Percentiles rank a stretch among this genome's conserved stretches.
phyloP scores from a whole-genome alignment of 78 protist species.

The Dictyostelium brefeldianum region DNA sequence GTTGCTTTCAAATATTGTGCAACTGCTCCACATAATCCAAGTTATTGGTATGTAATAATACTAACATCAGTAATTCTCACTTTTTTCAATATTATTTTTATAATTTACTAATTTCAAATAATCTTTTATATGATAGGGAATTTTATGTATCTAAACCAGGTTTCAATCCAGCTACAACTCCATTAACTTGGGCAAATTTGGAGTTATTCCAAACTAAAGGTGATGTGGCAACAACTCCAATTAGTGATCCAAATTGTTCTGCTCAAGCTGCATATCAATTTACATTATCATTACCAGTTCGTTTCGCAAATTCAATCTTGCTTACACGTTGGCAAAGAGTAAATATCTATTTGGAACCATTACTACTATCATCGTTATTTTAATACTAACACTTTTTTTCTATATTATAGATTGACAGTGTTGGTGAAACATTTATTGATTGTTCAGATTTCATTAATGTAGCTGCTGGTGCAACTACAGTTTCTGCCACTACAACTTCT shows the following conservation, averaged over 20 bases:
- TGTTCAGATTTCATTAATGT: too few relatives aligned
- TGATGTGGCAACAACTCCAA: not conserved
- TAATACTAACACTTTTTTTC: too few relatives aligned
- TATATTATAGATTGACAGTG: too few relatives aligned
- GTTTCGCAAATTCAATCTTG: not conserved
- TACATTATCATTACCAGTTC: not conserved
- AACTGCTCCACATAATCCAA: slow-evolving; percentile 51
- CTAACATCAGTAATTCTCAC: too few relatives aligned
- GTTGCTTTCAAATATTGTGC: slow-evolving; percentile 22
- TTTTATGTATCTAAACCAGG: slow-evolving; percentile 37
- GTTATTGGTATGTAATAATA: slow-evolving; percentile 29
- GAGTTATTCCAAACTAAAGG: not conserved
- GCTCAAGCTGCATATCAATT: not conserved
- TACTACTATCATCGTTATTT: too few relatives aligned
- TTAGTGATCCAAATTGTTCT: not conserved
- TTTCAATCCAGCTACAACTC: not conserved
- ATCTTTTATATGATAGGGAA: too few relatives aligned
- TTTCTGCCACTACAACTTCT: too few relatives aligned
- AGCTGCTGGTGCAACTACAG: too few relatives aligned
- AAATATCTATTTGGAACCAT: too few relatives aligned
- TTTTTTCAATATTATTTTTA: too few relatives aligned
- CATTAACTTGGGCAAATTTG: slow-evolving; percentile 42
- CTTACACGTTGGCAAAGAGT: slow-evolving; percentile 16
- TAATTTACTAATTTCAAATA: too few relatives aligned
- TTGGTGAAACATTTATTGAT: too few relatives aligned